phyloP scores from a whole-genome alignment of 306 rosid genomes.

The Castanea mollissima region DNA sequence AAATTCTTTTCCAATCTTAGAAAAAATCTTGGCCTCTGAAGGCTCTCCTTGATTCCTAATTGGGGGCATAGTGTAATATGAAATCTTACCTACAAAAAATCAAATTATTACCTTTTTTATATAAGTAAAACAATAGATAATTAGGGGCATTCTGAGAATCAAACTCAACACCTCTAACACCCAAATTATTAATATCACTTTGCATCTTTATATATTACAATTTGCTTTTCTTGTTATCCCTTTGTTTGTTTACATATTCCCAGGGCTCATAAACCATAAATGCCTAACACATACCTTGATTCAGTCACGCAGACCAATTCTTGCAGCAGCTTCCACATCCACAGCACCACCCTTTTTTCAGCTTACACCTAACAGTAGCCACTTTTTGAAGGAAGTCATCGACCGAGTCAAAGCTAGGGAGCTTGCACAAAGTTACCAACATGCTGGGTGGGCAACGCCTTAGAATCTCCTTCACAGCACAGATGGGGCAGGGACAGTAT shows the following conservation, averaged over 20 bases:
- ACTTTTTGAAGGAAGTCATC: slow-evolving; percentile 85
- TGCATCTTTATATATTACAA: too few species aligned
- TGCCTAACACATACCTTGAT: slow-evolving; percentile 57
- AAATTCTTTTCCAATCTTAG: slow-evolving; percentile 69
- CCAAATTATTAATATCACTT: neutral
- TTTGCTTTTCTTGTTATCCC: neutral
- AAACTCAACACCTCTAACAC: too few species aligned
- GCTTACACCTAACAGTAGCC: slow-evolving; percentile 87
- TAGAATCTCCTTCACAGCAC: slow-evolving; percentile 89
- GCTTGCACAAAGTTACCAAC: slow-evolving; percentile 70
- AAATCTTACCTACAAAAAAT: slow-evolving; percentile 76
- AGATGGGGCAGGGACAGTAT: slow-evolving; percentile 10
- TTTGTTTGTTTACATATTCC: neutral
- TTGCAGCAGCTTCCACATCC: slow-evolving; percentile 73
- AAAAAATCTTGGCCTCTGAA: slow-evolving; percentile 67
- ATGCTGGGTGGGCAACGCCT: slow-evolving; percentile 68
- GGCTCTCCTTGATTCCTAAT: slow-evolving; percentile 64
- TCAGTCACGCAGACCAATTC: slow-evolving; percentile 89
- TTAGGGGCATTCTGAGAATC: too few species aligned
- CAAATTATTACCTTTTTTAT: neutral
- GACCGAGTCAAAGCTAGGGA: slow-evolving; percentile 75
- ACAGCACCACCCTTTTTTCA: slow-evolving; percentile 72
- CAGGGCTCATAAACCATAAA: neutral
- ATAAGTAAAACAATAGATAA: too few species aligned
- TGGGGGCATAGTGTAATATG: slow-evolving; percentile 86